Evolutionary conservation across 2,329 filamentous ascomycete genomes (phyloP).

Genomic region (Aspergillus sp.): DNA sequence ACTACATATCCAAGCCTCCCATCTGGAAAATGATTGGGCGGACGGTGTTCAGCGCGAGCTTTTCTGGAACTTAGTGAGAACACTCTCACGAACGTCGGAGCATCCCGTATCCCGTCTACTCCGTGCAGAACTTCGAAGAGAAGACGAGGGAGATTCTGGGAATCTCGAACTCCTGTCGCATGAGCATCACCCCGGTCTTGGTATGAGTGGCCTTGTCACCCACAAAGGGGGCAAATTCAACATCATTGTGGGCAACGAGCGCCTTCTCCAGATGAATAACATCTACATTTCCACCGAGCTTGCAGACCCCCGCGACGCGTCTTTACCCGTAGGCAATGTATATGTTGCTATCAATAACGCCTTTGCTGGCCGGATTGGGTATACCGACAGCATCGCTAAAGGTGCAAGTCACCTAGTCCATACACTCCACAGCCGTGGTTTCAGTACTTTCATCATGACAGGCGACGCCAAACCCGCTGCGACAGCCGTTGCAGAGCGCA

Average conservation of each 20-base stretch:
- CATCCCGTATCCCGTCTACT: neutral
- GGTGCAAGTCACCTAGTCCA: neutral
- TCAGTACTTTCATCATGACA: neutral
- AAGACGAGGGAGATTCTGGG: neutral
- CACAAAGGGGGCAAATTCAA: neutral
- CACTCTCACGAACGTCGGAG: neutral
- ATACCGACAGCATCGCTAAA: neutral
- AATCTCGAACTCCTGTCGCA: neutral
- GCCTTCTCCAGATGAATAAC: neutral
- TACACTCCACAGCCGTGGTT: neutral
- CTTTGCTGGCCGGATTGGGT: neutral
- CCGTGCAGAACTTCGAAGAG: neutral
- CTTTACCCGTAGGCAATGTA: neutral
- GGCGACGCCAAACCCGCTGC: neutral
- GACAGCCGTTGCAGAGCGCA: neutral
- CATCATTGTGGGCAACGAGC: neutral
- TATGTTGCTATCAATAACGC: neutral
- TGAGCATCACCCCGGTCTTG: neutral
- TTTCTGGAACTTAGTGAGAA: neutral
- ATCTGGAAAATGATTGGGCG: neutral
- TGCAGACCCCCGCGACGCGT: too few relatives aligned
- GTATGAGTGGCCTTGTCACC: neutral
- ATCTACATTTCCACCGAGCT: neutral
- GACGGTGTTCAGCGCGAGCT: neutral
- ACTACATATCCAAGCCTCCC: neutral